These are phyloP conservation scores for Neonectria ditissima DNA, from an alignment of 2,329 filamentous ascomycete species.

Conservation along the genomic window DNA sequence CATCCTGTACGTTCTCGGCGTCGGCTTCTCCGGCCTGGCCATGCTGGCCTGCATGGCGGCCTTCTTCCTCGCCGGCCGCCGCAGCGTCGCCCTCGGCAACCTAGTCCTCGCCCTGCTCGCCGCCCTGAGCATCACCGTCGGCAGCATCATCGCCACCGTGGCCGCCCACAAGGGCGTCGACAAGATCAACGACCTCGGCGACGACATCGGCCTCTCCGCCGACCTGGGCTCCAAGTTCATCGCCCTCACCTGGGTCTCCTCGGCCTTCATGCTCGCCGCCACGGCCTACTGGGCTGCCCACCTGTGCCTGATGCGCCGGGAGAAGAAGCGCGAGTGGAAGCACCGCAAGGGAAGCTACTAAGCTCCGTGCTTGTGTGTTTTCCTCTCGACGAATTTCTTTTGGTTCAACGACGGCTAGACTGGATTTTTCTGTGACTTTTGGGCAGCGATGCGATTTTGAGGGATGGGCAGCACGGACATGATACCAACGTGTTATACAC, in stretches of 20 bases:
- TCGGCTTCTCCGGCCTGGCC: constrained; percentile 56
- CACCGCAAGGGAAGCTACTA: constrained; percentile 39
- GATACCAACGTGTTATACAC: constrained; percentile 17
- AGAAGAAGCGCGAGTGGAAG: constrained; percentile 43
- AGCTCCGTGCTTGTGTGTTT: too few relatives aligned
- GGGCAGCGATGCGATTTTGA: constrained; percentile 13
- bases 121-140: constrained; percentile 53
- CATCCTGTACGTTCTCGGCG: constrained; percentile 60
- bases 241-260: constrained; percentile 60
- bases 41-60: constrained; percentile 55
- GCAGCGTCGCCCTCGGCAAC: constrained; percentile 51
- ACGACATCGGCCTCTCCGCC: constrained; percentile 59
- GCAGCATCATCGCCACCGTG: constrained; percentile 58
- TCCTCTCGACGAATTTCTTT: background rate
- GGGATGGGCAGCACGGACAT: constrained; percentile 3
- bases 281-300: constrained; percentile 56
- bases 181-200: constrained; percentile 57
- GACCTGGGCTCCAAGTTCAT: constrained; percentile 58
- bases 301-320: constrained; percentile 47
- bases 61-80: constrained; percentile 48
- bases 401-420: background rate
- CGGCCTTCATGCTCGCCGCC: constrained; percentile 56
- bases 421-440: background rate
- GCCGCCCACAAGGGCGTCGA: constrained; percentile 55
- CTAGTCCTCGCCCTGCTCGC: constrained; percentile 52